These are phyloP conservation scores for Cryphonectria nitschkei DNA, from an alignment of 2,329 filamentous ascomycete species.

Conservation along the genomic window DNA sequence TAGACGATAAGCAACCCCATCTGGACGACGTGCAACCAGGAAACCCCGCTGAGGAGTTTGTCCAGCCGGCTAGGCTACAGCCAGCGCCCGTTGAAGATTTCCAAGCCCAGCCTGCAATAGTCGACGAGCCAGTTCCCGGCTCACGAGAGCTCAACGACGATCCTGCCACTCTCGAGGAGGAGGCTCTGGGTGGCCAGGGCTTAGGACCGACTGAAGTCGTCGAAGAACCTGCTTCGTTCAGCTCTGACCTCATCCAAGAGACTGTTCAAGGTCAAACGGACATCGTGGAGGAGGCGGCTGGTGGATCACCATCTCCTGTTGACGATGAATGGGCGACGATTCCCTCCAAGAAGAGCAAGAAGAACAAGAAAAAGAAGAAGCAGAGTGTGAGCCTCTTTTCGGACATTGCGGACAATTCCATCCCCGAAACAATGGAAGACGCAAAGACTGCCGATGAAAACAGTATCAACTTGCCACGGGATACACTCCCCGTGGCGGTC, in stretches of 20 bases:
- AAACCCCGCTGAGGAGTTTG: not conserved
- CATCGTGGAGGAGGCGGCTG: not conserved
- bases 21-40: no score
- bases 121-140: constrained; percentile 3
- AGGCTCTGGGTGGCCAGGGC: not conserved
- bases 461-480: not conserved
- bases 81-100: not conserved
- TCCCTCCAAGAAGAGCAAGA: constrained; percentile 38
- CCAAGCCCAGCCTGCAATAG: not conserved
- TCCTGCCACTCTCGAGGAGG: not conserved
- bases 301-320: not conserved
- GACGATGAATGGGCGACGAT: constrained; percentile 32
- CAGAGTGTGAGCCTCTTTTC: constrained; percentile 32
- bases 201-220: not conserved
- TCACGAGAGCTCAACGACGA: not conserved
- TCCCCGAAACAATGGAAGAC: not conserved
- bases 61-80: not conserved
- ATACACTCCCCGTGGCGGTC: not conserved
- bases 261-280: not conserved
- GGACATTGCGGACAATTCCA: constrained; percentile 30
- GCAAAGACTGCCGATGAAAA: constrained; percentile 27
- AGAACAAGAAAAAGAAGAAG: constrained; percentile 38
- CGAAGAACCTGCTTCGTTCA: not conserved
- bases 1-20: not conserved
- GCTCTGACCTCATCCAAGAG: not conserved